Evolutionary conservation across 139 green algal genomes (phyloP), one percentile per base, ranked within the genome.

Genomic region (Penium margaritaceum): DNA sequence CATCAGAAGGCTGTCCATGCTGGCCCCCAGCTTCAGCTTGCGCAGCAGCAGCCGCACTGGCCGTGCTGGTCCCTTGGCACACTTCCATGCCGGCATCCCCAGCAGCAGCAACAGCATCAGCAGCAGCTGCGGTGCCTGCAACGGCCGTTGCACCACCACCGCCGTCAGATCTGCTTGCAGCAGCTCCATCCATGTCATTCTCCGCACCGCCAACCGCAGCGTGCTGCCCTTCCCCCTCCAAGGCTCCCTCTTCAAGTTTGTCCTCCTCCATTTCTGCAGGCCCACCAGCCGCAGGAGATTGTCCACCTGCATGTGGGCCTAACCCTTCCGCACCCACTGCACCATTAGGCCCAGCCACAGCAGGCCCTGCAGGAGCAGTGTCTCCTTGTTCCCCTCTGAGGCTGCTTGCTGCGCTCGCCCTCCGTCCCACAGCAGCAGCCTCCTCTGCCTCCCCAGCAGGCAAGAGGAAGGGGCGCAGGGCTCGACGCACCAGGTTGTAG

Each of bases 401-500:
- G n/a, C n/a, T n/a, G n/a, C n/a, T n/a, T n/a, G n/a, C n/a, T n/a
- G n/a, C n/a, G n/a, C n/a, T n/a, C n/a, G n/a, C n/a, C n/a, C n/a
- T n/a, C n/a, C n/a, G 46, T 57, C 19, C 46, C 21, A 19, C 46
- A 57, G 19, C 21, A 57, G 21, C 21, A 21, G 21, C 46, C 46
- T 57, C 46, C 46, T 21, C 46, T 7, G 9, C 7, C 9, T 64
- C 39, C 35, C 63, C 32, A 32, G 44, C 63, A 46, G 63, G 32
- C 15, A 5, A 30, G 24, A 60, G 41, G 41, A 76, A 69, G 39
- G 69, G 69, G 57, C 9, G 30, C 14, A 71, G 53, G 5, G 69
- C 69, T 33, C 19, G 14, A 27, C 38, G 27, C n/a, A 76, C 54
- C n/a, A 72, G 54, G 27, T 27, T 27, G 41, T 76, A 76, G 7